Percentiles rank a stretch among this genome's conserved stretches.
These are phyloP conservation scores for Termitomyces sp. DNA, from an alignment of 768 basidiomycete species.

Conservation along the genomic window DNA sequence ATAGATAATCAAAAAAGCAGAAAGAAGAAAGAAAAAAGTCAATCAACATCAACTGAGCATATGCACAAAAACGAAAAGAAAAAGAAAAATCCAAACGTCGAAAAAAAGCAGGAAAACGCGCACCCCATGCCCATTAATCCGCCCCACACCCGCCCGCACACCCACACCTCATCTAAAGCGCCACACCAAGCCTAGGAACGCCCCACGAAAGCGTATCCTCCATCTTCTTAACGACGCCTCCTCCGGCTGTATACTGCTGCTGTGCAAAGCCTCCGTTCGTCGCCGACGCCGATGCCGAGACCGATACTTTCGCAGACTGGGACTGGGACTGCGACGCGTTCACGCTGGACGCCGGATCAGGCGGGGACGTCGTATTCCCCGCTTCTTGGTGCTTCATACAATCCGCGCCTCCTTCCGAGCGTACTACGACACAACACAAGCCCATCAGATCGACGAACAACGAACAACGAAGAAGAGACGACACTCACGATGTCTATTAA, in stretches of 20 bases:
- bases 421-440: conserved; percentile 55
- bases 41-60: too few relatives aligned
- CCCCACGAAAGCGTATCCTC: conserved; percentile 13
- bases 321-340: too few relatives aligned
- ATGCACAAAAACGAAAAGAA: neutral
- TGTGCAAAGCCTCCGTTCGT: neutral
- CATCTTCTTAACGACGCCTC: conserved; percentile 7
- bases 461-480: neutral
- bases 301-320: too few relatives aligned
- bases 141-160: neutral
- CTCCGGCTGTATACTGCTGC: neutral
- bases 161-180: conserved; percentile 2
- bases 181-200: conserved; percentile 12
- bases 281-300: neutral
- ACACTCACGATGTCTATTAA: conserved; percentile 86
- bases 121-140: too few relatives aligned
- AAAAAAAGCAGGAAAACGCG: neutral
- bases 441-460: neutral
- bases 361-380: conserved; percentile 1
- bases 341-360: neutral
- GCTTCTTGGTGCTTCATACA: conserved; percentile 49
- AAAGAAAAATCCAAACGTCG: neutral
- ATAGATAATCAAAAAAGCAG: too few relatives aligned
- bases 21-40: too few relatives aligned
- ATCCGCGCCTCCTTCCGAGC: conserved; percentile 81